Conservation (phyloP, 352 stramenopile species). For the Pythium vanterpoolii region DNA sequence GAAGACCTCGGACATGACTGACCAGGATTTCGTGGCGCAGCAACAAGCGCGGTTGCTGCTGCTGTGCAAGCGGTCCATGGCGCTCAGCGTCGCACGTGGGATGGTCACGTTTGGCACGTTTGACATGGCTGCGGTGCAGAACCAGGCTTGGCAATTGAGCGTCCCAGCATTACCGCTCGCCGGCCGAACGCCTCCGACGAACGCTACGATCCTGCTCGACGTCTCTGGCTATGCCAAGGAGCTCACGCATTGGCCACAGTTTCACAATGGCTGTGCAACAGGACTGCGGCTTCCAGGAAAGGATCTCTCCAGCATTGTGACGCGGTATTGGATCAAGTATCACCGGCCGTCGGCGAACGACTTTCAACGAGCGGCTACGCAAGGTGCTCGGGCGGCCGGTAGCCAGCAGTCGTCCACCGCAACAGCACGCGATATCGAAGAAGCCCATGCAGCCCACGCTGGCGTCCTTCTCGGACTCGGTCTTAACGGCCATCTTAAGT, state of each 20-base stretch:
- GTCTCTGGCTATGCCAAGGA: slow-evolving; percentile 87
- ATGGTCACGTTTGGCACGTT: slow-evolving; percentile 97
- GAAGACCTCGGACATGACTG: slow-evolving; percentile 57
- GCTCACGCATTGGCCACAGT: slow-evolving; percentile 95
- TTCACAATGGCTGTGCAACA: slow-evolving; percentile 98
- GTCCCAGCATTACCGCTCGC: slow-evolving; percentile 93
- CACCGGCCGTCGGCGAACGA: slow-evolving; percentile 83
- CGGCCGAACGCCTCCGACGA: slow-evolving; percentile 92
- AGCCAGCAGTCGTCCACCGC: slow-evolving; percentile 17
- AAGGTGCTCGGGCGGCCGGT: background rate
- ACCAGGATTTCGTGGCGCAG: slow-evolving; percentile 71
- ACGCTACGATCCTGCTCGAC: slow-evolving; percentile 92
- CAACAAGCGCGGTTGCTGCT: slow-evolving; percentile 95
- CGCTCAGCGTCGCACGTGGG: slow-evolving; percentile 90
- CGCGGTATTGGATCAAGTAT: slow-evolving; percentile 98
- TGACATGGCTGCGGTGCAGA: slow-evolving; percentile 54
- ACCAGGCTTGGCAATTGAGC: slow-evolving; percentile 81
- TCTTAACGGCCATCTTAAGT: slow-evolving; percentile 91
- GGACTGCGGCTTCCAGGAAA: slow-evolving; percentile 83
- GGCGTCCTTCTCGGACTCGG: slow-evolving; percentile 96
- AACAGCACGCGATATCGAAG: slow-evolving; percentile 53
- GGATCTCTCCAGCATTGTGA: slow-evolving; percentile 85
- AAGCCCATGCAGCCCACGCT: slow-evolving; percentile 88
- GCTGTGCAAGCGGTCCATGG: slow-evolving; percentile 92
- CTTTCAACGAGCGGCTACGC: slow-evolving; percentile 13